Evolutionary conservation across 352 stramenopile genomes (phyloP).

Genomic region (Peronospora belbahrii): DNA sequence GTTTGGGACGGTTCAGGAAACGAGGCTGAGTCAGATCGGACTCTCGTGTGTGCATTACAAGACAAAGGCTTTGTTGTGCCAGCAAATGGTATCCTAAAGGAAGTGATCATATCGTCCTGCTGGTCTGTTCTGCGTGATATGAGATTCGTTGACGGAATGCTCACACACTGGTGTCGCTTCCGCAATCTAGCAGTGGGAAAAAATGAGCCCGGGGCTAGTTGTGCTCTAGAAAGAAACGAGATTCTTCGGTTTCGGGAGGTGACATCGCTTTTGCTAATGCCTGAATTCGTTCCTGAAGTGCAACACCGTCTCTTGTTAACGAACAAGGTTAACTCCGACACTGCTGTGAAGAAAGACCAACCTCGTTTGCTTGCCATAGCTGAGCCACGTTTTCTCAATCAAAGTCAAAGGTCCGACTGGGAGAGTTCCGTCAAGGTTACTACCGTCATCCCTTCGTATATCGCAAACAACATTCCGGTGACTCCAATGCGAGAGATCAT

Average conservation of each 20-base stretch:
- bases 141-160: constrained; percentile 36
- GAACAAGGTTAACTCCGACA: not conserved
- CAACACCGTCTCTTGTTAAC: constrained; percentile 23
- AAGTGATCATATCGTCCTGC: constrained; percentile 63
- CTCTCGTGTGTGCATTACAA: constrained; percentile 17
- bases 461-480: constrained; percentile 40
- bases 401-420: not conserved
- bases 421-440: constrained; percentile 2
- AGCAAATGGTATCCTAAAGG: constrained; percentile 36
- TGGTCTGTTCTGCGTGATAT: constrained; percentile 51
- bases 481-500: constrained; percentile 33
- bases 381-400: not conserved
- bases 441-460: constrained; percentile 40
- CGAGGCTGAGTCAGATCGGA: constrained; percentile 5
- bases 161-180: constrained; percentile 58
- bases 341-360: not conserved
- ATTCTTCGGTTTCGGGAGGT: constrained; percentile 61
- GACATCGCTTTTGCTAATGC: constrained; percentile 55
- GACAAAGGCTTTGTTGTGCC: constrained; percentile 17
- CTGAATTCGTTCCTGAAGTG: constrained; percentile 39
- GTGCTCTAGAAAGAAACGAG: constrained; percentile 4
- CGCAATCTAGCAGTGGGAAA: constrained; percentile 51
- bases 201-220: constrained; percentile 17
- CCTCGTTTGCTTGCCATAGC: not conserved
- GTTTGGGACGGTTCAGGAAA: constrained; percentile 66